Base-by-base conservation (phyloP, 257 asterid genomes). In the Perilla frutescens region DNA sequence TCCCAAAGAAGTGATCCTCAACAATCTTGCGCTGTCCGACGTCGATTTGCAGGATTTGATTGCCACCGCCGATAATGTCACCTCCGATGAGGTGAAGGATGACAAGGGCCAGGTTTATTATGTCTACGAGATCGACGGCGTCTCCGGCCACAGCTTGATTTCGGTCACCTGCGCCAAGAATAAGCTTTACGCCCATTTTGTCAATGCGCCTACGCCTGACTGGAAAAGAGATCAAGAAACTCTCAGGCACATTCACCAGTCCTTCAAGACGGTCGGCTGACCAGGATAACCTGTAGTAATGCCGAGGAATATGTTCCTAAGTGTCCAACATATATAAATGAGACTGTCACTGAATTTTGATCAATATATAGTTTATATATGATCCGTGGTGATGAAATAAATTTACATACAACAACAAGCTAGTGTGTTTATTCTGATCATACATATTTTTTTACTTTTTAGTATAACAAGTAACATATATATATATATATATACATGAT, bases 121-220 rank as follows among this genome's bases (percentile, higher is more conserved):
- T 31, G 97, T 84, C 74, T 95, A 88, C 43, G 99, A 95, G 84
- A 81, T 95, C 45, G 87, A 90, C 34, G 97, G 97, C 32, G 63
- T 64, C 9, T 86, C 82, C 3, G 93, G 85, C 0, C 99, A 94
- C 58, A 91, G 99, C 84, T 74, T 94, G 90, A 90, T 94, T 12
- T 79, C 96, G 1, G 97, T 94, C 1, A 94, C 99, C 4, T 94
- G 99, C 67, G 93, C 97, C 3, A 94, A 84, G 29, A 94, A 94
- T 14, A 94, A 94, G 84, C 80, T 94, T 26, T 94, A 91, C 79
- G 97, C 99, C 37, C 99, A 94, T 67, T 95, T 95, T 48, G 99
- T 90, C 2, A 94, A 91, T 51, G 98, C 97, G 49, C 98, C 98
- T 0, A 67, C 85, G 13, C 87, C 87, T 0, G 98, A 94, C 0